phyloP scores from a whole-genome alignment of 805 yeast species.

The Starmera quercuum region DNA sequence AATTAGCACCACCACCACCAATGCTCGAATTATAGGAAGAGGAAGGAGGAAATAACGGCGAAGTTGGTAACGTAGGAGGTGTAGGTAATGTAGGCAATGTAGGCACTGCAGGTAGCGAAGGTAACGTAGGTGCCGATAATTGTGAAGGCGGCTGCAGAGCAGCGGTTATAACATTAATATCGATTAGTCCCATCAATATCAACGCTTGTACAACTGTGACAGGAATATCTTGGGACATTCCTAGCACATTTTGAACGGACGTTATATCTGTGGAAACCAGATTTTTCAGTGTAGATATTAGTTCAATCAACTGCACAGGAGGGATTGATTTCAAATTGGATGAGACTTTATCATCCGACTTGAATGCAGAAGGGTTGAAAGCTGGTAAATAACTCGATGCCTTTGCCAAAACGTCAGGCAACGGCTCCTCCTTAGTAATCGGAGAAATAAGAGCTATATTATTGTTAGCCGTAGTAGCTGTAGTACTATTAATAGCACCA shows the following conservation, averaged over 20 bases:
- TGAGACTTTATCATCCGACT: constrained; percentile 49
- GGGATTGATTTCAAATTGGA: constrained; percentile 56
- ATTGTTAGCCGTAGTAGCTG: constrained; percentile 8
- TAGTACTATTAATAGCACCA: constrained; percentile 3
- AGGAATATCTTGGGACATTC: constrained; percentile 49
- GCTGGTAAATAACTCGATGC: constrained; percentile 54
- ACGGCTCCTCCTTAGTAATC: constrained; percentile 15
- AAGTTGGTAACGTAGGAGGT: constrained; percentile 4
- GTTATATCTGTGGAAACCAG: constrained; percentile 23
- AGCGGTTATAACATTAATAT: constrained; percentile 56
- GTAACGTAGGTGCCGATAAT: constrained; percentile 8
- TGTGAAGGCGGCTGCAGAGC: constrained; percentile 26
- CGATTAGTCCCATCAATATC: constrained; percentile 69
- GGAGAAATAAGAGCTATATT: constrained; percentile 5
- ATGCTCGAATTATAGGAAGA: no score
- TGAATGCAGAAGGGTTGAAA: constrained; percentile 36
- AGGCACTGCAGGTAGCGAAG: constrained; percentile 12
- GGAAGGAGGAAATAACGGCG: constrained; percentile 8
- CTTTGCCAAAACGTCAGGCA: constrained; percentile 41
- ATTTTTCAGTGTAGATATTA: constrained; percentile 58
- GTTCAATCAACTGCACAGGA: constrained; percentile 63
- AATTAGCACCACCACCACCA: no score
- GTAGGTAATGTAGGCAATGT: constrained; percentile 9
- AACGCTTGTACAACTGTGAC: constrained; percentile 67
- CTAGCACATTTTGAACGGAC: constrained; percentile 46